Percentiles rank a stretch among this genome's conserved stretches.
phyloP scores from a whole-genome alignment of 345 rosid species.

The Moringa oleifera region DNA sequence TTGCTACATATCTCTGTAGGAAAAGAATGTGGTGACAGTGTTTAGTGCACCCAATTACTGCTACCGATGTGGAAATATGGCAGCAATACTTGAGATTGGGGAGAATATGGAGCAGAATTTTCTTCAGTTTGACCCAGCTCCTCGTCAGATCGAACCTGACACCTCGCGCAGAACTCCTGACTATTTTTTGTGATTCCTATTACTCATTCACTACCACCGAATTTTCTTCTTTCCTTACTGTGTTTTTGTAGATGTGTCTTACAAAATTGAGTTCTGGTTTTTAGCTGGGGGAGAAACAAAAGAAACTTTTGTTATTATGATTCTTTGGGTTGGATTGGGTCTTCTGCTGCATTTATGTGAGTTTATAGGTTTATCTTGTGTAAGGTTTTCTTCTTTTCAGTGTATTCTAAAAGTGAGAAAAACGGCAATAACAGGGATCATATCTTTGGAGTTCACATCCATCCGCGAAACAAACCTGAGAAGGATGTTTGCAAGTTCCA shows the following conservation, averaged over 20 bases:
- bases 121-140: conserved; percentile 35
- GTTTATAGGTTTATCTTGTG: conserved; percentile 30
- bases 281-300: conserved; percentile 21
- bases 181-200: conserved; percentile 31
- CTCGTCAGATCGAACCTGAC: conserved; percentile 32
- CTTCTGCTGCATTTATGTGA: conserved; percentile 20
- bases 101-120: conserved; percentile 34
- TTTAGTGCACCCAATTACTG: conserved; percentile 38
- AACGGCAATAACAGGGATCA: conserved; percentile 26
- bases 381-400: conserved; percentile 13
- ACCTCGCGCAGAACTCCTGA: conserved; percentile 33
- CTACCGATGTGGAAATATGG: conserved; percentile 37
- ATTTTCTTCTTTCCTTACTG: conserved; percentile 16
- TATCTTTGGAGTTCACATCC: conserved; percentile 8
- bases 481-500: background rate
- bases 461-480: background rate
- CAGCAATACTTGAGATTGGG: conserved; percentile 31
- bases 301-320: conserved; percentile 19
- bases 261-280: too few species aligned
- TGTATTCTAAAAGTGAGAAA: conserved; percentile 27
- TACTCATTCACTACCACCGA: conserved; percentile 12
- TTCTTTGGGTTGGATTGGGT: conserved; percentile 23
- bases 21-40: conserved; percentile 31
- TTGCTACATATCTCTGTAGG: too few species aligned
- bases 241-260: conserved; percentile 44